Evolutionary conservation across 2,329 filamentous ascomycete species (phyloP), one percentile per base, ranked within the genome.

Genomic region (Xylariaceae sp.): DNA sequence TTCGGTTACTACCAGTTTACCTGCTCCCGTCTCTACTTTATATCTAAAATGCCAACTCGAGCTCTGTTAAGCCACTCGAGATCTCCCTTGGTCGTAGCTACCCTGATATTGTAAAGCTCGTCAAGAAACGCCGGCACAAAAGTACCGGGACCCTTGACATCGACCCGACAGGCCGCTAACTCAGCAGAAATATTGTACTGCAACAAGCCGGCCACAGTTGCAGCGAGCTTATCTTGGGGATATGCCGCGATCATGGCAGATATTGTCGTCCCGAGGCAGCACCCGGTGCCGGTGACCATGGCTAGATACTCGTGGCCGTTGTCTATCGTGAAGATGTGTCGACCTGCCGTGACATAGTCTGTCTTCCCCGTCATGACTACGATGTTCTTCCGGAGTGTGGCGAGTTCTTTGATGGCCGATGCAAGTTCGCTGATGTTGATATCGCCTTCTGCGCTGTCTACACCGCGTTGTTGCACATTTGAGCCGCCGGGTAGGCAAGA

Each of bases 101-200:
- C 76, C 52, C 84, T 74, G 16, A 86, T 67, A 21, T 71, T 71
- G 65, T 80, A 81, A 61, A 88, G 67, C 74, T 85, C 89, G 66
- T 98, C 94, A 37, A 97, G 76, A 68, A 97, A 93, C 0, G 88
- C 88, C 0, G 92, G 89, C 11, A 96, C 87, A 77, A 97, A 97
- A 0, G 87, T 91, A 0, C 94, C 94, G 0, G 94, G 92, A 0
- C 94, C 94, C 56, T 79, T 80, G 3, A 95, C 91, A 61, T 87
- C 82, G 0, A 76, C 56, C 49, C 85, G 78, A 67, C 84, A 83
- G 0, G 90, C 90, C 0, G 87, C 86, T 47, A 77, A 75, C 75
- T 94, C 88, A 0, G 91, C 90, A 1, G 86, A 85, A 19, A 85
- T 76, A 71, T 95, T 92, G 70, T 89, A 97, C 71, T 92, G 83